Percentiles rank a stretch among this genome's conserved stretches.
phyloP scores from a whole-genome alignment of 2,329 filamentous ascomycete genomes.

The Fusarium neocosmosporiellum region DNA sequence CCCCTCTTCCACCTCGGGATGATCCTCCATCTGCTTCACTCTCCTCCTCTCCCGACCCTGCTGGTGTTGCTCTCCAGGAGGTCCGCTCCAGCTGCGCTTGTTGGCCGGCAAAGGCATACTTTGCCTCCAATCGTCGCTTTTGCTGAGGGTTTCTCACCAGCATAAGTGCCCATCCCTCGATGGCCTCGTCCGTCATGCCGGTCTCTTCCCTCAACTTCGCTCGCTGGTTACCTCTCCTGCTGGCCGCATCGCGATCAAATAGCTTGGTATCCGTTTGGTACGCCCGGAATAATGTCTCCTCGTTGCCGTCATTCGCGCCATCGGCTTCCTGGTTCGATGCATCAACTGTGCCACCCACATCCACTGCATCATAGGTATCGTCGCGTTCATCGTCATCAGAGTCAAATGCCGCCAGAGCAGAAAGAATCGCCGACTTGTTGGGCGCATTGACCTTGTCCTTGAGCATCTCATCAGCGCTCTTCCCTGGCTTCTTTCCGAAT shows the following conservation, averaged over 20 bases:
- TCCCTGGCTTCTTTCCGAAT: slow-evolving; percentile 76
- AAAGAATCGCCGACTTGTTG: slow-evolving; percentile 87
- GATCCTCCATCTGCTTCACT: slow-evolving; percentile 60
- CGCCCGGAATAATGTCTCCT: slow-evolving; percentile 78
- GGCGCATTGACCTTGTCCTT: slow-evolving; percentile 72
- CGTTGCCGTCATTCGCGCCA: slow-evolving; percentile 64
- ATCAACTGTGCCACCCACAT: slow-evolving; percentile 91
- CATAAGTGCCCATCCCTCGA: slow-evolving; percentile 96
- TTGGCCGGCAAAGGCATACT: slow-evolving; percentile 73
- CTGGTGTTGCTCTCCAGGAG: slow-evolving; percentile 69
- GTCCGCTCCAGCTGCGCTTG: slow-evolving; percentile 75
- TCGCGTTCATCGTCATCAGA: slow-evolving; percentile 96
- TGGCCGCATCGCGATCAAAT: slow-evolving; percentile 79
- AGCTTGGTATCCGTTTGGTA: slow-evolving; percentile 73
- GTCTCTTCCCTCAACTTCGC: slow-evolving; percentile 77
- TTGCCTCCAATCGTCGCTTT: slow-evolving; percentile 76
- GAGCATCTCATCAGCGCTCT: slow-evolving; percentile 79
- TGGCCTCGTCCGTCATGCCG: slow-evolving; percentile 90
- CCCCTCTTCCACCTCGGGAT: slow-evolving; percentile 60
- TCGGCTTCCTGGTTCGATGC: slow-evolving; percentile 67
- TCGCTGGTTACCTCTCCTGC: slow-evolving; percentile 72
- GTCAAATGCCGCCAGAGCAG: slow-evolving; percentile 89
- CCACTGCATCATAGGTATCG: slow-evolving; percentile 93
- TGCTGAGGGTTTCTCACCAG: slow-evolving; percentile 77
- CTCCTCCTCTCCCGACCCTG: slow-evolving; percentile 67